Percentiles rank a stretch among this genome's conserved stretches.
Evolutionary conservation across 805 yeast species (phyloP).

Genomic region (Metschnikowia gelsemii): DNA sequence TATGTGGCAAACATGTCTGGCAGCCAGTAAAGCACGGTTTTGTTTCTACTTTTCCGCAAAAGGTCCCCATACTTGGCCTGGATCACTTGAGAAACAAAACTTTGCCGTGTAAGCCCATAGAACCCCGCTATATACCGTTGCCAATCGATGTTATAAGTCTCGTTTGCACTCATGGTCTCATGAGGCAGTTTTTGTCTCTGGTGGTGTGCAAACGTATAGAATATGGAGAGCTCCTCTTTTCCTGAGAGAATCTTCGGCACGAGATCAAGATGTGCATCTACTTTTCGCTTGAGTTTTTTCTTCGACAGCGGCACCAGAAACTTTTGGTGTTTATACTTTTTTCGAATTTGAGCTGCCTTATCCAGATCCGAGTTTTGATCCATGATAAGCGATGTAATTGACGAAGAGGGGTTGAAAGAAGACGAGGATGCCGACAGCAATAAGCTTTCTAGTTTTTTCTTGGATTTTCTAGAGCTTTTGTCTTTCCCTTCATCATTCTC

Average conservation of each 20-base stretch:
- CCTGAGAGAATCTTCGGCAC: slow-evolving; percentile 47
- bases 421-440: not conserved
- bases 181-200: slow-evolving; percentile 39
- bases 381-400: slow-evolving; percentile 5
- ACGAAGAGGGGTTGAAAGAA: not conserved
- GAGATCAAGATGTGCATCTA: slow-evolving; percentile 20
- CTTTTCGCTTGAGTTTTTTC: slow-evolving; percentile 28
- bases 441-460: too few species aligned
- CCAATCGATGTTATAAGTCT: slow-evolving; percentile 48
- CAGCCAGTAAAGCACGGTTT: slow-evolving; percentile 62
- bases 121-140: slow-evolving; percentile 54
- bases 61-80: slow-evolving; percentile 26
- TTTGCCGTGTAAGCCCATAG: slow-evolving; percentile 59
- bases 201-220: slow-evolving; percentile 49
- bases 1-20: slow-evolving; percentile 52
- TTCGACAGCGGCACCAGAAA: slow-evolving; percentile 30
- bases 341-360: slow-evolving; percentile 5
- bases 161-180: slow-evolving; percentile 46
- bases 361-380: slow-evolving; percentile 6
- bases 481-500: not conserved
- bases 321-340: slow-evolving; percentile 19
- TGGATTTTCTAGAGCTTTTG: too few species aligned
- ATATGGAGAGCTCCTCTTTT: slow-evolving; percentile 41
- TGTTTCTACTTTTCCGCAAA: slow-evolving; percentile 26
- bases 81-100: slow-evolving; percentile 47